Percentiles rank a stretch among this genome's conserved stretches.
Evolutionary conservation across 106 monocot genomes (phyloP).

Genomic region (Dendrobium catenatum): DNA sequence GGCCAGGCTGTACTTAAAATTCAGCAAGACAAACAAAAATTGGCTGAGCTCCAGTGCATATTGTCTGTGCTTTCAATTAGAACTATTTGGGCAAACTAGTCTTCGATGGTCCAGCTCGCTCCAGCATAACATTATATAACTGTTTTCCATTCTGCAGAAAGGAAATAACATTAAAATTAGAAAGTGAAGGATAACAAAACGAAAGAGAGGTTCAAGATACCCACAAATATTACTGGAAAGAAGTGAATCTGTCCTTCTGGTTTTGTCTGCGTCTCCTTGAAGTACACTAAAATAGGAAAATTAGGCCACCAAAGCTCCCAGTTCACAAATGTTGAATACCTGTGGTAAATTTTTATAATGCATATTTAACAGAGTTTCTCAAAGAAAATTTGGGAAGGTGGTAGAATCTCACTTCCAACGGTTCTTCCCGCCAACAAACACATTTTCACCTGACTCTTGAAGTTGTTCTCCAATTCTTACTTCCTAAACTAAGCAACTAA

Average conservation of each 20-base stretch:
- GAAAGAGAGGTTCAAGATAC: constrained; percentile 3
- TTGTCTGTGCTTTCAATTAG: background rate
- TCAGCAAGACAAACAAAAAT: too few species aligned
- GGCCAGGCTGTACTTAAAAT: too few species aligned
- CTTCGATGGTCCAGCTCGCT: constrained; percentile 58
- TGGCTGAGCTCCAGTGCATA: too few species aligned
- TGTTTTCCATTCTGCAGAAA: constrained; percentile 57
- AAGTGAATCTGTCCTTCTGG: constrained; percentile 97
- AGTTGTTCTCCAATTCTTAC: constrained; percentile 76
- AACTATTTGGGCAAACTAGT: constrained; percentile 41
- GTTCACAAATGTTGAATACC: constrained; percentile 93
- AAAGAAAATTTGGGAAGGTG: background rate
- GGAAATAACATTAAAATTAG: background rate
- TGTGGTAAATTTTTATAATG: constrained; percentile 8
- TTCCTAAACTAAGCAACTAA: constrained; percentile 40
- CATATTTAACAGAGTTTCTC: background rate
- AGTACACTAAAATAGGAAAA: constrained; percentile 90
- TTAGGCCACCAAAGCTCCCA: constrained; percentile 99
- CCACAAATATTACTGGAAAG: constrained; percentile 93
- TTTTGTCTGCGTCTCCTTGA: constrained; percentile 94
- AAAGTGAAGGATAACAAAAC: background rate
- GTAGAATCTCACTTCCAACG: constrained; percentile 78
- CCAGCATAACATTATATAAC: constrained; percentile 77
- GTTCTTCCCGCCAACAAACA: constrained; percentile 95
- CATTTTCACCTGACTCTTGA: constrained; percentile 89